Conservation (phyloP, 176 grass and related monocot species). For the Eleusine indica region DNA sequence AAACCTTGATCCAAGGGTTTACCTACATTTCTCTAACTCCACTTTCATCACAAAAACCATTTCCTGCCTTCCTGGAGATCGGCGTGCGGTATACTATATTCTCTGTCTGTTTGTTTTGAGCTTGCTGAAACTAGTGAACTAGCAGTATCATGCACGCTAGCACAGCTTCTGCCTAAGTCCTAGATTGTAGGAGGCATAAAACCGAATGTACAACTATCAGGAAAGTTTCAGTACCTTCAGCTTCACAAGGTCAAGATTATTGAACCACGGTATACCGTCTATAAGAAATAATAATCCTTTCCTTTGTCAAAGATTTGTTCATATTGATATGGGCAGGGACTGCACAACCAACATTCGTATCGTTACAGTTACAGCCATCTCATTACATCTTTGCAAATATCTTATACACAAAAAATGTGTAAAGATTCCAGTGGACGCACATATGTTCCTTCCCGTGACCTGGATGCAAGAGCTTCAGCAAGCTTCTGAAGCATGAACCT, state of each 20-base stretch:
- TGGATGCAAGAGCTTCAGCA: conserved; percentile 25
- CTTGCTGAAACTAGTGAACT: background rate
- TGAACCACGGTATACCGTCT: background rate
- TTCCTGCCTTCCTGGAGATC: background rate
- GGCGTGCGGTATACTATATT: too few species aligned
- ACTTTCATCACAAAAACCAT: background rate
- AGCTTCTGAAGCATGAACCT: conserved; percentile 38
- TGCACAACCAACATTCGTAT: background rate
- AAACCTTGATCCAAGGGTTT: background rate
- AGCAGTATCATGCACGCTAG: background rate
- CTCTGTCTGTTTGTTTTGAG: background rate
- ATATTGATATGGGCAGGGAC: background rate
- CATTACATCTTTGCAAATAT: background rate
- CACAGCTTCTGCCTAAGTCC: background rate
- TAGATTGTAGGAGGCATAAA: background rate
- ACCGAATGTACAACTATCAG: background rate
- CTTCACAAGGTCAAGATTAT: background rate
- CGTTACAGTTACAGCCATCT: conserved; percentile 4
- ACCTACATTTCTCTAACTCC: background rate
- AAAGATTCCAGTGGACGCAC: background rate
- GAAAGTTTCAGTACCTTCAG: background rate
- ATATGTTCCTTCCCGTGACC: conserved; percentile 20
- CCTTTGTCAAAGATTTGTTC: background rate
- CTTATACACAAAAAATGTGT: background rate
- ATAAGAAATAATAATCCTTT: background rate